Evolutionary conservation across 1,284 basidiomycete species (phyloP).

Genomic region (Ceratobasidium sp.): DNA sequence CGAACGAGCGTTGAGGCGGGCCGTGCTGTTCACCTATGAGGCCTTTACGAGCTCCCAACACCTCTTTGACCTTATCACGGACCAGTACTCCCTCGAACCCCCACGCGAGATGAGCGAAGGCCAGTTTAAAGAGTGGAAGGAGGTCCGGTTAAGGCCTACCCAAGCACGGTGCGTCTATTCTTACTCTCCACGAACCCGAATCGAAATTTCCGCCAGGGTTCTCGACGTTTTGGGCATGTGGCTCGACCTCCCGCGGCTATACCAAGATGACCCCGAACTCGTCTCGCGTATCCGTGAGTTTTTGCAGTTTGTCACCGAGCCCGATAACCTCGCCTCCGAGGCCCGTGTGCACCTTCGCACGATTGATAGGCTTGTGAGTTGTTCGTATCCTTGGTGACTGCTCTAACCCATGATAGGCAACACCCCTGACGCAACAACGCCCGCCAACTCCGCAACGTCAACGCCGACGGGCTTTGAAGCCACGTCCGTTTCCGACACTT

Average conservation of each 20-base stretch:
- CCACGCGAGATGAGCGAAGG: conserved; percentile 59
- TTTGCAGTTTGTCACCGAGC: conserved; percentile 55
- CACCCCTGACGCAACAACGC: neutral
- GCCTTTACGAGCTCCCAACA: conserved; percentile 74
- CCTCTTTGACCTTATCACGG: conserved; percentile 70
- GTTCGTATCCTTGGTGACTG: neutral
- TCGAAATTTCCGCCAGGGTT: conserved; percentile 47
- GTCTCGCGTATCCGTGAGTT: conserved; percentile 64
- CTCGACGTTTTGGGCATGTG: conserved; percentile 64
- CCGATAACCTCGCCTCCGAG: conserved; percentile 54
- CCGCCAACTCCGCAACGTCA: conserved; percentile 8
- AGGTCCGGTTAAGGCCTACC: conserved; percentile 59
- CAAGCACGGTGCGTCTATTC: conserved; percentile 33
- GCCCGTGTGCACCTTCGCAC: conserved; percentile 60
- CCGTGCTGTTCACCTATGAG: conserved; percentile 79
- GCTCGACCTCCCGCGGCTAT: conserved; percentile 64
- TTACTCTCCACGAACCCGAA: neutral
- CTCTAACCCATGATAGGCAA: neutral
- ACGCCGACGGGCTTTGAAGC: conserved; percentile 18
- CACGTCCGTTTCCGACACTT: conserved; percentile 29
- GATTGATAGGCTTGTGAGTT: conserved; percentile 62
- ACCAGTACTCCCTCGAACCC: conserved; percentile 64
- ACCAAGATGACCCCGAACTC: conserved; percentile 69
- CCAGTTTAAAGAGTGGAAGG: conserved; percentile 70
- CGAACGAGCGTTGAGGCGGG: conserved; percentile 62